Conservation (phyloP, 2,329 filamentous ascomycete species). For the Thielaviopsis cerberus region DNA sequence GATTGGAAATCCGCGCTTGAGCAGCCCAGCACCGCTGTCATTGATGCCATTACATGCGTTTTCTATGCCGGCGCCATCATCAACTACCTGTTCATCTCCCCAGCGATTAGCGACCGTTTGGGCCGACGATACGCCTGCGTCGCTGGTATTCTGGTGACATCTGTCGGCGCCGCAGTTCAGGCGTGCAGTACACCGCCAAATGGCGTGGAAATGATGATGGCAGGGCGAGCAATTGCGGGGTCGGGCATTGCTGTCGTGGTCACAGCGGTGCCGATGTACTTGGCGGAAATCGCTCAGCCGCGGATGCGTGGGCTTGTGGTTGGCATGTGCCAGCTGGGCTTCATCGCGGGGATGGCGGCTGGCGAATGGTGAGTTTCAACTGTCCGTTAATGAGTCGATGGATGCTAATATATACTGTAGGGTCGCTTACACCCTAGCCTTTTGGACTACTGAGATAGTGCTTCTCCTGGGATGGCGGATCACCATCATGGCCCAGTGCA, state of each 20-base stretch:
- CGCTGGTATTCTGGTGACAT: slow-evolving; percentile 26
- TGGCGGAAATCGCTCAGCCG: slow-evolving; percentile 23
- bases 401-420: slow-evolving; percentile 17
- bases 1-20: neutral
- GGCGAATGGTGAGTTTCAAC: slow-evolving; percentile 31
- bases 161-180: slow-evolving; percentile 30
- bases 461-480: slow-evolving; percentile 32
- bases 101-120: slow-evolving; percentile 30
- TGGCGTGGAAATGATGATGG: slow-evolving; percentile 29
- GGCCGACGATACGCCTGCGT: slow-evolving; percentile 34
- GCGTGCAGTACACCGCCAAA: slow-evolving; percentile 23
- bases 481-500: slow-evolving; percentile 31
- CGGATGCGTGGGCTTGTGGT: slow-evolving; percentile 31
- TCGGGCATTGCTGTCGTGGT: slow-evolving; percentile 35
- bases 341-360: slow-evolving; percentile 32
- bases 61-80: slow-evolving; percentile 39
- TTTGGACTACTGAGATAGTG: slow-evolving; percentile 29
- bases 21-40: slow-evolving; percentile 18
- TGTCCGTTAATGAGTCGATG: neutral
- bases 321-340: slow-evolving; percentile 40
- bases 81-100: slow-evolving; percentile 36
- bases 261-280: slow-evolving; percentile 38
- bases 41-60: slow-evolving; percentile 32
- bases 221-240: slow-evolving; percentile 33
- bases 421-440: slow-evolving; percentile 37